phyloP scores from a whole-genome alignment of 257 asterid species.

The Pogostemon cablin region DNA sequence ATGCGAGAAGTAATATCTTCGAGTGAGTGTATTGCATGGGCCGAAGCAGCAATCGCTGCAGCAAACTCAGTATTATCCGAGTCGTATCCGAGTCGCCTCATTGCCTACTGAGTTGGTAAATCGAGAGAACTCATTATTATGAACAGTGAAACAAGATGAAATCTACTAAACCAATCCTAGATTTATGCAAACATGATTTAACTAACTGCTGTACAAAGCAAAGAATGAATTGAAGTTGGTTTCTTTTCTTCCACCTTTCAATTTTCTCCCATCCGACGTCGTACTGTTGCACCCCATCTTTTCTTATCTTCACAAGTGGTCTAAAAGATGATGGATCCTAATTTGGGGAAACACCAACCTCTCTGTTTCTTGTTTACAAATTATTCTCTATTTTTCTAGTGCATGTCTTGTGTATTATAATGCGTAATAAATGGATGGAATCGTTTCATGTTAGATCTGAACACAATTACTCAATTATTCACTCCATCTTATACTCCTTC shows the following conservation, averaged over 20 bases:
- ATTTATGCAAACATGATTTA: conserved; percentile 23
- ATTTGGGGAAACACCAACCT: conserved; percentile 24
- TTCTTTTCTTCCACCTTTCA: conserved; percentile 25
- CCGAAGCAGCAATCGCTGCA: conserved; percentile 69
- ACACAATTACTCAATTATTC: neutral
- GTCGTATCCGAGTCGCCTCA: conserved; percentile 26
- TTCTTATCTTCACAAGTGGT: conserved; percentile 24
- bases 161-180: neutral
- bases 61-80: conserved; percentile 46
- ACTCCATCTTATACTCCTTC: neutral
- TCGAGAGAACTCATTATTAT: neutral
- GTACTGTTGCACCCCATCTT: conserved; percentile 26
- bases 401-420: neutral
- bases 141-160: conserved; percentile 29
- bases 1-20: conserved; percentile 33
- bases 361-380: conserved; percentile 19
- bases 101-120: neutral
- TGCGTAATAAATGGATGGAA: no score
- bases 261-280: neutral
- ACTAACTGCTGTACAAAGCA: conserved; percentile 30
- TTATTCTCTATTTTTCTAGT: conserved; percentile 12
- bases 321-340: conserved; percentile 2
- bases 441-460: no score
- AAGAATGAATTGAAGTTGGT: neutral
- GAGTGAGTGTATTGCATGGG: conserved; percentile 55